Base-by-base conservation (phyloP, 1,284 basidiomycete species). In the Neolentinus lepideus region DNA sequence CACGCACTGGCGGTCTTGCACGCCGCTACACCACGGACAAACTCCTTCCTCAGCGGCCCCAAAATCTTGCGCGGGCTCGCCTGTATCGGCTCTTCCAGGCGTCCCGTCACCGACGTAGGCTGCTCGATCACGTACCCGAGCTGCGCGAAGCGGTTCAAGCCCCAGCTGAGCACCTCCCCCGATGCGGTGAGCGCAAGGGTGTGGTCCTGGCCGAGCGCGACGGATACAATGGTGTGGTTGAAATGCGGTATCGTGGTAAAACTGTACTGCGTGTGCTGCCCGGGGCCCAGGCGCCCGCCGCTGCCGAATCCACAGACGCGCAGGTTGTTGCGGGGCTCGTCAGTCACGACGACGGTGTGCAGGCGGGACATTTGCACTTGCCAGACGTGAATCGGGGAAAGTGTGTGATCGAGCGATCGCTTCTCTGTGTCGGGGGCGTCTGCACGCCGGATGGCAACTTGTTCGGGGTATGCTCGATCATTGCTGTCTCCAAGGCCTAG, bases 121-220 rank as follows among this genome's bases (percentile, higher is more conserved):
- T 69, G 70, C 59, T 98, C 95, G 12, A 98, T 77, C 2, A 81
- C 72, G 64, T 98, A 99, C 6, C 97, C 97, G 0, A 99, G 77
- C 68, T 96, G 92, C 0, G 81, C 76, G 66, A 93, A 95, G 9
- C 90, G 79, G 61, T 96, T 97, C 46, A 92, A 71, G 2, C 96
- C 97, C 88, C 94, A 99, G 3, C 88, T 93, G 51, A 89, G 82
- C 8, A 98, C 83, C 62, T 93, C 90, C 2, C 96, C 95, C 0
- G 78, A 68, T 9, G 76, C 79, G 0, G 93, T 94, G 36, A 98
- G 75, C 0, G 87, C 89, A 21, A 98, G 79, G 0, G 95, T 96
- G 67, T 99, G 97, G 64, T 99, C 96, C 66, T 94, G 94, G 1
- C 91, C 96, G 1, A 95, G 76, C 0, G 94, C 92, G 47, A 98